These are phyloP conservation scores for Ulmus americana DNA, from an alignment of 331 rosid species.

Conservation along the genomic window DNA sequence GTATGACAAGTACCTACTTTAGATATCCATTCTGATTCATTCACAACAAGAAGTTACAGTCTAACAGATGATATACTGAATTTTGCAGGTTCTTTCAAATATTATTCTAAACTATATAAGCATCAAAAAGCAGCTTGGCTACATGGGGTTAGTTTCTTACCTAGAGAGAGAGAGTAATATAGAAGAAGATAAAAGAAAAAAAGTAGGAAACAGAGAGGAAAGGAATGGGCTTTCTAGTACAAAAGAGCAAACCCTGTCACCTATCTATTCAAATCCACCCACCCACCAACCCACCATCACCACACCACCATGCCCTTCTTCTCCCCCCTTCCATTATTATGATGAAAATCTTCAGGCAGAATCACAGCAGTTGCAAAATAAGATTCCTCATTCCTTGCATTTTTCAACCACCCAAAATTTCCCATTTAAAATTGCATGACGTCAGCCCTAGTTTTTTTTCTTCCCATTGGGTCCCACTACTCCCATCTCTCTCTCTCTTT, in stretches of 20 bases:
- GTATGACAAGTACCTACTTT: too few species aligned
- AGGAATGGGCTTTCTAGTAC: conserved; percentile 21
- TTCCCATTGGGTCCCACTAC: conserved; percentile 30
- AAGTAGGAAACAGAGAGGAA: conserved; percentile 8
- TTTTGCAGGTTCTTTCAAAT: too few species aligned
- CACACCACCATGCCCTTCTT: conserved; percentile 32
- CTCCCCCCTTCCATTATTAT: conserved; percentile 35
- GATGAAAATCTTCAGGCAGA: conserved; percentile 70
- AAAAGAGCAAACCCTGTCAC: conserved; percentile 17
- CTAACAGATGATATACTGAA: too few species aligned
- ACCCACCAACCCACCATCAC: conserved; percentile 38
- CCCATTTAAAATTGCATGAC: conserved; percentile 38
- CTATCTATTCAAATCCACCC: conserved; percentile 34
- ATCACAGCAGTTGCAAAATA: conserved; percentile 56
- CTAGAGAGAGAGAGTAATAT: neutral
- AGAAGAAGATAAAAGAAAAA: neutral
- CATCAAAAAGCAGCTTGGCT: neutral
- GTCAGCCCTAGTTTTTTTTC: conserved; percentile 24
- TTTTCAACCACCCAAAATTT: conserved; percentile 40
- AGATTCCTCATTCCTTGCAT: conserved; percentile 42
- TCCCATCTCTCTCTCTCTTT: conserved; percentile 15
- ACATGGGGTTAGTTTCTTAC: neutral
- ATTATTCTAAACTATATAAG: too few species aligned
- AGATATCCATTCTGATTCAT: too few species aligned
- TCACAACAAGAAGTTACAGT: too few species aligned